A percentile compares a stretch with the other conserved stretches of the same genome.
These are phyloP conservation scores for Ophiostoma perfectum DNA, from an alignment of 2,329 filamentous ascomycete species.

Conservation along the genomic window DNA sequence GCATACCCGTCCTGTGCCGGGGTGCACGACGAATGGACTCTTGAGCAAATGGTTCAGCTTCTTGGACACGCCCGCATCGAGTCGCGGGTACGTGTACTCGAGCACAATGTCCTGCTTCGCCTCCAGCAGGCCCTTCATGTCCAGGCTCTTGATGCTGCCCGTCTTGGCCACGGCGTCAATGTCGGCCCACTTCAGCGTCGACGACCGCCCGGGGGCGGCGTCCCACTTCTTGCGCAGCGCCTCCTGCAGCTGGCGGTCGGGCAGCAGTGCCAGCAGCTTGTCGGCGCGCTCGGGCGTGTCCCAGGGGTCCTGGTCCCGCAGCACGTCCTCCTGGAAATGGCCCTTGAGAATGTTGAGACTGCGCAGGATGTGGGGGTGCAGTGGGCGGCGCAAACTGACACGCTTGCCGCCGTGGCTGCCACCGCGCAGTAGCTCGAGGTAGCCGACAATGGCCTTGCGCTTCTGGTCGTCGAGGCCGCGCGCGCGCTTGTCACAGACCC, in stretches of 20 bases:
- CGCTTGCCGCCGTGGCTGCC: slow-evolving; percentile 81
- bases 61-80: slow-evolving; percentile 96
- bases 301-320: slow-evolving; percentile 85
- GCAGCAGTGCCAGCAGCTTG: slow-evolving; percentile 76
- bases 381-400: slow-evolving; percentile 73
- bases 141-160: slow-evolving; percentile 65
- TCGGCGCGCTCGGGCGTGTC: slow-evolving; percentile 62
- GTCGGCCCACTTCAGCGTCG: slow-evolving; percentile 83
- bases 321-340: slow-evolving; percentile 78
- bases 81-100: slow-evolving; percentile 94
- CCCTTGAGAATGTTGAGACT: slow-evolving; percentile 79
- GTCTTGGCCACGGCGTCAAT: slow-evolving; percentile 81
- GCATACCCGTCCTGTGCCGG: slow-evolving; percentile 87
- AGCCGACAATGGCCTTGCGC: slow-evolving; percentile 77
- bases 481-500: slow-evolving; percentile 90
- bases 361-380: slow-evolving; percentile 86
- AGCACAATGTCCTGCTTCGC: slow-evolving; percentile 94
- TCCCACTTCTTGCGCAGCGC: slow-evolving; percentile 88
- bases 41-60: slow-evolving; percentile 98
- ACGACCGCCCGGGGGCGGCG: slow-evolving; percentile 69
- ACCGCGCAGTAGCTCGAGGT: slow-evolving; percentile 84
- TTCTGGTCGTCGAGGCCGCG: slow-evolving; percentile 80
- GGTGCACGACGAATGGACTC: slow-evolving; percentile 92
- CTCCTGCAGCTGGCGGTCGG: slow-evolving; percentile 70
- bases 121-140: slow-evolving; percentile 68